A percentile compares a stretch with the other conserved stretches of the same genome.
phyloP scores from a whole-genome alignment of 441 rosid species.

The Hura crepitans region DNA sequence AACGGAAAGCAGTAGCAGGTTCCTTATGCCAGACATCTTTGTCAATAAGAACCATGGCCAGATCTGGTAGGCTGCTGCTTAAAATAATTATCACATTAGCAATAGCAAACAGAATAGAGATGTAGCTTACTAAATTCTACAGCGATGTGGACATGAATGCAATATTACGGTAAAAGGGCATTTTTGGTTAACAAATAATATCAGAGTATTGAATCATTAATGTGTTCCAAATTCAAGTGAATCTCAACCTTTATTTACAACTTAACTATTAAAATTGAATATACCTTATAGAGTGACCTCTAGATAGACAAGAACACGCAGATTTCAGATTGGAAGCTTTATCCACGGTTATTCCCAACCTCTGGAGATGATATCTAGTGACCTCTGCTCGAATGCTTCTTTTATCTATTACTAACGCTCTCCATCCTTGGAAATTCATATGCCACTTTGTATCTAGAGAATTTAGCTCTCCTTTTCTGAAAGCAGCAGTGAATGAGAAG shows the following conservation, averaged over 20 bases:
- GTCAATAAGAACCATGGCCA: constrained; percentile 64
- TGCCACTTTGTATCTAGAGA: constrained; percentile 45
- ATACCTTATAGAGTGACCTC: constrained; percentile 42
- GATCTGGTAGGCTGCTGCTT: constrained; percentile 40
- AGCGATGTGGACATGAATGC: not conserved
- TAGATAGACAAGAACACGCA: constrained; percentile 41
- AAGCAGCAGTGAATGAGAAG: constrained; percentile 72
- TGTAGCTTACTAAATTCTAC: not conserved
- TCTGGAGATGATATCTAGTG: constrained; percentile 65
- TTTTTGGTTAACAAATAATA: not conserved
- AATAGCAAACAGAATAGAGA: constrained; percentile 1
- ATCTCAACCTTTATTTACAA: constrained; percentile 5
- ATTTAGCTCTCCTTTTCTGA: constrained; percentile 48
- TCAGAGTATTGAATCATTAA: not conserved
- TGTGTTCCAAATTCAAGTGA: constrained; percentile 7
- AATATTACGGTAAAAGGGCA: not conserved
- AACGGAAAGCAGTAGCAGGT: constrained; percentile 33
- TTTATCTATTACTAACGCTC: constrained; percentile 71
- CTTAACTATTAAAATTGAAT: constrained; percentile 5
- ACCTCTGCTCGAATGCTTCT: constrained; percentile 76
- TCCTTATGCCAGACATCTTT: constrained; percentile 70
- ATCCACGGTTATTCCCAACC: constrained; percentile 61
- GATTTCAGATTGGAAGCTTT: constrained; percentile 40
- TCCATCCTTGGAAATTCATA: constrained; percentile 53
- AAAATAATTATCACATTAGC: constrained; percentile 22